These are phyloP conservation scores for Lentinula lateritia DNA, from an alignment of 768 basidiomycete species.

Conservation along the genomic window DNA sequence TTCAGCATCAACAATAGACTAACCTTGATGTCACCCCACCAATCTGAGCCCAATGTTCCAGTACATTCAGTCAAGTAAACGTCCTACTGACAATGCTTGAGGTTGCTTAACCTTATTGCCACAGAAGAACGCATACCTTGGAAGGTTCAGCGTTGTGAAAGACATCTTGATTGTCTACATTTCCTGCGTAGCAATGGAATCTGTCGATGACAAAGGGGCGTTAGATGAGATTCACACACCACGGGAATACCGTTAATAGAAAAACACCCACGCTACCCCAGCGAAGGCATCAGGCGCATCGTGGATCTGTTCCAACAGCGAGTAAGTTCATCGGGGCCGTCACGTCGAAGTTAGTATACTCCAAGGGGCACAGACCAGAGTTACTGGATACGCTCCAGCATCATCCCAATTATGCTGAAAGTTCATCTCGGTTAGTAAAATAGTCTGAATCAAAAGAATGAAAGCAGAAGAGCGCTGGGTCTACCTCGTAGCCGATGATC, in stretches of 20 bases:
- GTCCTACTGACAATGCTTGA: not conserved
- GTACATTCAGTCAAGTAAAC: slow-evolving; percentile 35
- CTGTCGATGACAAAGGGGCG: not conserved
- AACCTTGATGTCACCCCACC: slow-evolving; percentile 54
- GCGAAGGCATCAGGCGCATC: slow-evolving; percentile 33
- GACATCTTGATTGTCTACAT: slow-evolving; percentile 28
- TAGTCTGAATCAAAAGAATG: not conserved
- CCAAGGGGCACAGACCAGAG: slow-evolving; percentile 16
- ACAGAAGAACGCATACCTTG: slow-evolving; percentile 24
- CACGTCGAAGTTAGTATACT: not conserved
- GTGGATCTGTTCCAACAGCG: slow-evolving; percentile 23
- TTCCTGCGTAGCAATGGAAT: slow-evolving; percentile 20
- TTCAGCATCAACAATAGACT: not conserved
- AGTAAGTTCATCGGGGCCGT: not conserved
- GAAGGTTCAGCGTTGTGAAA: slow-evolving; percentile 39
- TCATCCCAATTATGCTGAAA: slow-evolving; percentile 43
- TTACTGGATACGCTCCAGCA: slow-evolving; percentile 41
- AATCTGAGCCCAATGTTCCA: slow-evolving; percentile 39
- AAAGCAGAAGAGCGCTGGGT: not conserved
- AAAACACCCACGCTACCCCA: slow-evolving; percentile 26
- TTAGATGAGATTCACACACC: not conserved
- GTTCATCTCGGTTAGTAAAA: not conserved
- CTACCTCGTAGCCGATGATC: slow-evolving; percentile 41
- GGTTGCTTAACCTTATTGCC: not conserved
- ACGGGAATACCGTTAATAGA: slow-evolving; percentile 33